Evolutionary conservation across 2,329 filamentous ascomycete species (phyloP), one percentile per base, ranked within the genome.

Genomic region (Bipolaris victoriae): DNA sequence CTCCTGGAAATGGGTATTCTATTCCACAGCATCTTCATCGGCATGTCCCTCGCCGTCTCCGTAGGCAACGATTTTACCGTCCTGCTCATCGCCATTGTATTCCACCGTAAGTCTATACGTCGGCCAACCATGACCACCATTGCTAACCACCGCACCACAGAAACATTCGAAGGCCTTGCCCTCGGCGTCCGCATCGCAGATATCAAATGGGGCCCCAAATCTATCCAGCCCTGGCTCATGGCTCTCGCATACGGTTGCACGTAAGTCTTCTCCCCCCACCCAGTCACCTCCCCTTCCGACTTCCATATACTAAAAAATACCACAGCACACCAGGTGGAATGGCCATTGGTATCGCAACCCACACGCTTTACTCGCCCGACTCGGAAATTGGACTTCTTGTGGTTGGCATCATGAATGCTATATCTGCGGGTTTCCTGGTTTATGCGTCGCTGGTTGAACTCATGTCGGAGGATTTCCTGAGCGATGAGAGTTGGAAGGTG

Each of bases 131-230:
- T 11, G 36, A 10, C 3, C 3, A n/a, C 16, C 5, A 5, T 24
- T 22, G 6, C 3, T 31, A 6, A 29, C 16, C 26, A 10, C 26
- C 10, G 26, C 26, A 2, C 7, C 26, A 9, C 24, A 66, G 43
- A 96, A 78, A 92, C 90, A 1, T 96, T 96, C 63, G 92, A 96
- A 78, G 92, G 92, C 1, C 86, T 96, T 13, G 92, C 92, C 0
- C 84, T 96, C 4, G 92, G 92, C 6, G 90, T 90, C 41, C 89
- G 92, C 56, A 96, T 96, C 67, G 90, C 91, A 0, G 89, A 90
- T 9, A 86, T 96, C 26, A 87, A 89, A 18, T 76, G 72, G 66
- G 64, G 66, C 9, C 52, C 64, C 10, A 62, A 64, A 18, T 61
- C 68, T 7, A 55, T 62, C 11, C 72, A 80, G 59, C 79, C 79